Conservation (phyloP, 345 rosid genomes). For the Hypericum perforatum region DNA sequence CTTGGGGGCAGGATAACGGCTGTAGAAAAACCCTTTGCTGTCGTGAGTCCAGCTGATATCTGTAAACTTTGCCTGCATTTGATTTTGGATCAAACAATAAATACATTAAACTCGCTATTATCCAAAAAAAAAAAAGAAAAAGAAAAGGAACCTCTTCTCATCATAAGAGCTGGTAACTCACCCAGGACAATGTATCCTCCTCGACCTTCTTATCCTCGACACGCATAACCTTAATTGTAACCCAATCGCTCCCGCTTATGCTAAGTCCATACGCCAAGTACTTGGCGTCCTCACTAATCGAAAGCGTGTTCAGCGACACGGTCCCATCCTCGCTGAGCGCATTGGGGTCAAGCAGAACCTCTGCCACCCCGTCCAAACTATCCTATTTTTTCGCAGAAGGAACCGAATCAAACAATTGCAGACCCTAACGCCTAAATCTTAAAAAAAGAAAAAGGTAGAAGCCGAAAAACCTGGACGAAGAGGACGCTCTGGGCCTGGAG, state of each 20-base stretch:
- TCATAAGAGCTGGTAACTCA: constrained; percentile 14
- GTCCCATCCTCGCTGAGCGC: constrained; percentile 83
- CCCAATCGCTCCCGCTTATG: constrained; percentile 94
- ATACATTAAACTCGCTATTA: background rate
- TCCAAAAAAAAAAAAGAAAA: too few relatives aligned
- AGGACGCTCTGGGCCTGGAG: constrained; percentile 81
- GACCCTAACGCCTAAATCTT: background rate
- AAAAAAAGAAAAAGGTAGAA: background rate
- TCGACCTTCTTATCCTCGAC: constrained; percentile 53
- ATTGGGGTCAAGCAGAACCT: constrained; percentile 83
- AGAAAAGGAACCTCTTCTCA: background rate
- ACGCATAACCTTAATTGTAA: constrained; percentile 61
- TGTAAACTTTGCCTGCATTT: constrained; percentile 65
- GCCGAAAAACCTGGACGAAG: constrained; percentile 46
- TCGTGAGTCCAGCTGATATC: constrained; percentile 87
- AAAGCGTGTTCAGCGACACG: constrained; percentile 38
- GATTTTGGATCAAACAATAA: background rate
- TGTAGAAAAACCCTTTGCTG: constrained; percentile 74
- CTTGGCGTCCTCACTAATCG: constrained; percentile 67
- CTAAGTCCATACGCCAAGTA: constrained; percentile 74
- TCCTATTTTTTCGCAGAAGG: constrained; percentile 31
- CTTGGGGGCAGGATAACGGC: constrained; percentile 83
- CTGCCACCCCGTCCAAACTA: constrained; percentile 56
- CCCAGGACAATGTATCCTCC: constrained; percentile 75
- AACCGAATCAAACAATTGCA: background rate